Conservation (phyloP, 2,329 filamentous ascomycete species). For the Colletotrichum sidae region DNA sequence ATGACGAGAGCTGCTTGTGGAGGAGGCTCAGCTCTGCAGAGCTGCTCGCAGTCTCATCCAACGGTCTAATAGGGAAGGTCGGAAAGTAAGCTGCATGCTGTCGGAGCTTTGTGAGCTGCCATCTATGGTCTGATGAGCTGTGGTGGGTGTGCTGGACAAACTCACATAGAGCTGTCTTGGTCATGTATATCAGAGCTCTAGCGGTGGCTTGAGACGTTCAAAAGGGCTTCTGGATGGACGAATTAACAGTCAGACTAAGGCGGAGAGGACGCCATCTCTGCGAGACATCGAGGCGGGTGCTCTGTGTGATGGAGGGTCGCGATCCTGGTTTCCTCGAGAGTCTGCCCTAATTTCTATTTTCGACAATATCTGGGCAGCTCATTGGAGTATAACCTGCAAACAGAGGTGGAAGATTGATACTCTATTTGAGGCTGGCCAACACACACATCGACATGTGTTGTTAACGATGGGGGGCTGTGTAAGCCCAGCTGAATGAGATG, state of each 20-base stretch:
- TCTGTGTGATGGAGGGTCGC: background rate
- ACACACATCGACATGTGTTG: background rate
- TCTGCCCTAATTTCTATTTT: background rate
- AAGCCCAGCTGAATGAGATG: constrained; percentile 3
- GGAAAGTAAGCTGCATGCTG: background rate
- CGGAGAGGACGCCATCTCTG: background rate
- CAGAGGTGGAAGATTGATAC: background rate
- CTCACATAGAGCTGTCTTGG: background rate
- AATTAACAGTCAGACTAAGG: background rate
- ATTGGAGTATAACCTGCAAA: background rate
- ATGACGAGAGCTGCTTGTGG: background rate
- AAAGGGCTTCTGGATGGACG: background rate
- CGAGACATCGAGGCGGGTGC: constrained; percentile 11
- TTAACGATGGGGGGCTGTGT: background rate
- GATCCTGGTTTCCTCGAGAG: background rate
- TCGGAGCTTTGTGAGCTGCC: constrained; percentile 4
- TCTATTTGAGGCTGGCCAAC: too few relatives aligned
- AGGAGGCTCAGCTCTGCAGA: constrained; percentile 23
- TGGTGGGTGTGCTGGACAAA: constrained; percentile 1
- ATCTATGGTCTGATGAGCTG: constrained; percentile 10
- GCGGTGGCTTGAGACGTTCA: background rate
- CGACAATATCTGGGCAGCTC: constrained; percentile 5
- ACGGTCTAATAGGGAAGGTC: background rate
- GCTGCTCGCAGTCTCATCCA: constrained; percentile 1
- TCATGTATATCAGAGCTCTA: background rate